phyloP scores from a whole-genome alignment of 306 rosid genomes.

The Vigna reflexopilosa region DNA sequence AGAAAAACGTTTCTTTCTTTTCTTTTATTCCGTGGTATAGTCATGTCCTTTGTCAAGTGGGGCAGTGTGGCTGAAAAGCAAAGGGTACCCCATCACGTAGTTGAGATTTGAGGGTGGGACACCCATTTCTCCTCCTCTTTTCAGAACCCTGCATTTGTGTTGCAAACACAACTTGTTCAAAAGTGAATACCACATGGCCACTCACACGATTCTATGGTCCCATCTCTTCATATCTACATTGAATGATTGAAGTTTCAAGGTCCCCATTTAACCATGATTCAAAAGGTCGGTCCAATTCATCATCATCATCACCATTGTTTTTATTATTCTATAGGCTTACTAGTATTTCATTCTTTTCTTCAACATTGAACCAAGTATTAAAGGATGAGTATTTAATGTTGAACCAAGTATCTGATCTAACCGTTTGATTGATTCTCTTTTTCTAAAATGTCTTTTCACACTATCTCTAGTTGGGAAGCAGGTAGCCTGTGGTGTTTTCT shows the following conservation, averaged over 20 bases:
- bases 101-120: constrained; percentile 43
- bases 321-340: background rate
- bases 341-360: too few relatives aligned
- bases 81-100: constrained; percentile 35
- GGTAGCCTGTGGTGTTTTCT: constrained; percentile 51
- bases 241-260: constrained; percentile 44
- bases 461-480: constrained; percentile 9
- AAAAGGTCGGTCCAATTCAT: constrained; percentile 34
- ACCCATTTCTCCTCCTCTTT: constrained; percentile 1
- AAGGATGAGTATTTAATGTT: too few relatives aligned
- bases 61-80: constrained; percentile 51
- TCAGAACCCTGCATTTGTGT: constrained; percentile 38
- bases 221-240: constrained; percentile 34
- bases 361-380: too few relatives aligned
- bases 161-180: constrained; percentile 16
- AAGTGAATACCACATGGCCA: constrained; percentile 34
- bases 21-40: constrained; percentile 8
- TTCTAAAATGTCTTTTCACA: background rate
- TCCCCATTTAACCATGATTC: constrained; percentile 34
- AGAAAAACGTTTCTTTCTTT: constrained; percentile 35
- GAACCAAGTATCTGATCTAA: too few relatives aligned
- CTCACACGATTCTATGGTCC: constrained; percentile 37
- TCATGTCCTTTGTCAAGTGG: constrained; percentile 52
- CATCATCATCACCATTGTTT: constrained; percentile 27
- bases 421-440: too few relatives aligned